phyloP scores from a whole-genome alignment of 768 basidiomycete species.

The Tephrocybe sp. region DNA sequence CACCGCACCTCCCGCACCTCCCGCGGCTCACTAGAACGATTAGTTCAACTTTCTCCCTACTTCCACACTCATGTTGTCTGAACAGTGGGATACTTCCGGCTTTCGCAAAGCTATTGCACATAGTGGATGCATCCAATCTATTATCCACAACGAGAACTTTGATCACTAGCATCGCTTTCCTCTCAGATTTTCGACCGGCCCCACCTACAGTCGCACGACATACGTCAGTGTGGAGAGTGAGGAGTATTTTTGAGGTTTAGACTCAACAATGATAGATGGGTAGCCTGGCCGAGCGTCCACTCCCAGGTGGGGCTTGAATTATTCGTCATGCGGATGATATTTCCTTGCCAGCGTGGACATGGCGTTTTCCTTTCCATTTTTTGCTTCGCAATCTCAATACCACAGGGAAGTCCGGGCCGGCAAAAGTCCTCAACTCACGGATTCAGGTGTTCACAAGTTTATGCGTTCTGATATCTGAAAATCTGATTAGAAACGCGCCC shows the following conservation, averaged over 20 bases:
- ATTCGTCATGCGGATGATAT: not conserved
- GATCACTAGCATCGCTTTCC: not conserved
- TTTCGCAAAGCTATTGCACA: not conserved
- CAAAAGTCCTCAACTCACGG: not conserved
- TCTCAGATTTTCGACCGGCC: not conserved
- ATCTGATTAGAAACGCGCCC: conserved; percentile 7
- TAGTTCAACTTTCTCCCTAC: not conserved
- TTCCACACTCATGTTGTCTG: conserved; percentile 7
- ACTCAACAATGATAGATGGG: too few relatives aligned
- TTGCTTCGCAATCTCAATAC: not conserved
- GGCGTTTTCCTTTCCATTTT: not conserved
- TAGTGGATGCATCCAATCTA: not conserved
- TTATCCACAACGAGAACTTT: too few relatives aligned
- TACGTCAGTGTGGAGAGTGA: not conserved
- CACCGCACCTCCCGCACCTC: conserved; percentile 1
- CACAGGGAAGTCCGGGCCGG: conserved; percentile 2
- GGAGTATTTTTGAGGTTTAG: not conserved
- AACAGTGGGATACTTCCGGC: not conserved
- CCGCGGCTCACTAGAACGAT: not conserved
- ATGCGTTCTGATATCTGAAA: conserved; percentile 10
- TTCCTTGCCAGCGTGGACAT: not conserved
- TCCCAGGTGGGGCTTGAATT: too few relatives aligned
- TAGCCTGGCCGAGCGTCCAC: too few relatives aligned
- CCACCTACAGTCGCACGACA: not conserved
- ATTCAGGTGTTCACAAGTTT: not conserved